A percentile compares a stretch with the other conserved stretches of the same genome.
Evolutionary conservation across 2,329 filamentous ascomycete species (phyloP).

Genomic region (Diaporthe helianthi): DNA sequence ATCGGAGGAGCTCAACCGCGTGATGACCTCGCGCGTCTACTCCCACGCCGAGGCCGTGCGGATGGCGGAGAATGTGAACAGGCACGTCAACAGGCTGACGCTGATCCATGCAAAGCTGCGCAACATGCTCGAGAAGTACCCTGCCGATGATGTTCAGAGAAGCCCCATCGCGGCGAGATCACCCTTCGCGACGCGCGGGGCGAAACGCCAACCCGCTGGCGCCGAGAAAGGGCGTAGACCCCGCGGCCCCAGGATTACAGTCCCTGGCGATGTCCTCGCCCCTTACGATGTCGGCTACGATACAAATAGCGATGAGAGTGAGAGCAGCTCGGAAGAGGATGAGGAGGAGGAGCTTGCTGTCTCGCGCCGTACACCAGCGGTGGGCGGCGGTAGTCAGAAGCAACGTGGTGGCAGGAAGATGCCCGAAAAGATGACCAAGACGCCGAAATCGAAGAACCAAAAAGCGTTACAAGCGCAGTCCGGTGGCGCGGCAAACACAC

Average conservation of each 20-base stretch:
- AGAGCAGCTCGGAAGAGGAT: constrained; percentile 60
- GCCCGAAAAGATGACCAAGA: constrained; percentile 43
- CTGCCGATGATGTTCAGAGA: constrained; percentile 57
- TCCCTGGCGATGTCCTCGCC: constrained; percentile 70
- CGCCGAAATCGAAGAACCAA: constrained; percentile 51
- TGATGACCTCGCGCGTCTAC: constrained; percentile 62
- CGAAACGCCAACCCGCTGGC: constrained; percentile 51
- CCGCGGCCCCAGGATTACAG: constrained; percentile 64
- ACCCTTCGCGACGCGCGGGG: constrained; percentile 56
- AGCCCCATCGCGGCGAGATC: constrained; percentile 60
- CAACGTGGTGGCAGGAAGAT: constrained; percentile 59
- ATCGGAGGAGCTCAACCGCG: constrained; percentile 62
- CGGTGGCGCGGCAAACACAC: constrained; percentile 26
- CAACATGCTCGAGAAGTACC: constrained; percentile 67
- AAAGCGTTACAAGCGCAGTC: constrained; percentile 36
- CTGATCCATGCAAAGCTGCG: constrained; percentile 65
- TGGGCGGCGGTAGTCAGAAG: constrained; percentile 41
- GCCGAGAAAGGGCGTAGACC: constrained; percentile 55
- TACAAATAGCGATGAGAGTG: constrained; percentile 59
- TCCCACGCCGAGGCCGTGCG: constrained; percentile 68
- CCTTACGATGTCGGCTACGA: constrained; percentile 71
- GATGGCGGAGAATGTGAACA: constrained; percentile 68
- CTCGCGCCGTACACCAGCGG: constrained; percentile 45
- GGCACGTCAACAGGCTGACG: constrained; percentile 67
- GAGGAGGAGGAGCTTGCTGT: constrained; percentile 54